These are phyloP conservation scores for Dissophora ornata DNA, from an alignment of 192 early-diverging fungal genomes.

Conservation along the genomic window DNA sequence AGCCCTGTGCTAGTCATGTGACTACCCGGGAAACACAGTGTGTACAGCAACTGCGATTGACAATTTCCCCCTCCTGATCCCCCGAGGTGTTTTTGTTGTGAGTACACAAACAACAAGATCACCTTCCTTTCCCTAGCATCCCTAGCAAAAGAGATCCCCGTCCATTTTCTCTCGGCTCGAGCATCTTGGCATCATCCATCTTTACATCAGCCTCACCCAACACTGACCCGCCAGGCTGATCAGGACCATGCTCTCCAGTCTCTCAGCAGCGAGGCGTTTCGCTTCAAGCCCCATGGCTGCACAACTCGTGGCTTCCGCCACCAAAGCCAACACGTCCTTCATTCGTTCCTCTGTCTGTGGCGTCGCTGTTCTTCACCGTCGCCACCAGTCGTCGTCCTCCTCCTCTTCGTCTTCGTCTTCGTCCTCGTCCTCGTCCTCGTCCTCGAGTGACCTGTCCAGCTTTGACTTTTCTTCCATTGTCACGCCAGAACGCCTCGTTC, in stretches of 20 bases:
- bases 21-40: no score
- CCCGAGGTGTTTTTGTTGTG: no score
- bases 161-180: no score
- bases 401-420: conserved; percentile 32
- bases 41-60: no score
- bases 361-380: conserved; percentile 27
- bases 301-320: not conserved
- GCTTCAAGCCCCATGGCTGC: conserved; percentile 21
- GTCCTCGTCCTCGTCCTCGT: conserved; percentile 31
- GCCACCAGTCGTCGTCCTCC: conserved; percentile 41
- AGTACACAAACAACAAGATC: no score
- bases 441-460: not conserved
- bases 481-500: conserved; percentile 18
- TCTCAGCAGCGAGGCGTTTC: conserved; percentile 35
- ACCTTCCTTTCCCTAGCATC: no score
- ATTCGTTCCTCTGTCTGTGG: conserved; percentile 11
- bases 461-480: conserved; percentile 19
- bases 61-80: no score
- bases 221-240: not conserved
- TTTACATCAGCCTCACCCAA: not conserved
- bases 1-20: no score
- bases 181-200: no score
- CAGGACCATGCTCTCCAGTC: conserved; percentile 31
- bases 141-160: no score
- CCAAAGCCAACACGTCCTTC: conserved; percentile 2